Evolutionary conservation across 306 rosid species (phyloP).

Genomic region (Quillaja saponaria): DNA sequence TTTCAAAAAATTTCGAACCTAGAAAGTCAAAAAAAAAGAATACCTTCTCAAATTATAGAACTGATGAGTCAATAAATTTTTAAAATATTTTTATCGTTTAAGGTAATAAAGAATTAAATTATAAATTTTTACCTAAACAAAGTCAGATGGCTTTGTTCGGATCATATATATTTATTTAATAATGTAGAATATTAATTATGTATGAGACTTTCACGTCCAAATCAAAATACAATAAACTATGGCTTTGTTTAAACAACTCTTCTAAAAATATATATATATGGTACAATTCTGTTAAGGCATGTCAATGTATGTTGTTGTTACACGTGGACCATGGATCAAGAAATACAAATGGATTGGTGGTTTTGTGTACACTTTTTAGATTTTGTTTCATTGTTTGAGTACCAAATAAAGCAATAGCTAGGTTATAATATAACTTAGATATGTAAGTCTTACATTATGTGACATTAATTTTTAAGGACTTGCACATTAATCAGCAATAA

Average conservation of each 20-base stretch:
- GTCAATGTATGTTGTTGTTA: slow-evolving; percentile 16
- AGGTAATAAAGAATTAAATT: too few relatives aligned
- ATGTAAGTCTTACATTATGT: slow-evolving; percentile 3
- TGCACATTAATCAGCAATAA: slow-evolving; percentile 1
- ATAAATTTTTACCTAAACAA: neutral
- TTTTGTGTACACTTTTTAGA: neutral
- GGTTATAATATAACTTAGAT: neutral
- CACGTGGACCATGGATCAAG: neutral
- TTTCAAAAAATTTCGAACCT: too few relatives aligned
- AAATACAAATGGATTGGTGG: neutral
- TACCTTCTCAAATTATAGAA: too few relatives aligned
- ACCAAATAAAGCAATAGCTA: neutral
- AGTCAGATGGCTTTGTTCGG: neutral
- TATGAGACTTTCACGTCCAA: neutral
- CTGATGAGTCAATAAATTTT: too few relatives aligned
- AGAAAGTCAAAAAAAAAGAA: too few relatives aligned
- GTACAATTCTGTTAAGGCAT: neutral
- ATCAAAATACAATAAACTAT: neutral
- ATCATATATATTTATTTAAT: neutral
- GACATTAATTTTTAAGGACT: neutral
- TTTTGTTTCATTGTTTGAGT: neutral
- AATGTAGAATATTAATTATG: too few relatives aligned
- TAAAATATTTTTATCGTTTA: too few relatives aligned
- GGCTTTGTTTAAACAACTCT: neutral
- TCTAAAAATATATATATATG: neutral